Evolutionary conservation across 352 stramenopile genomes (phyloP), one percentile per base, ranked within the genome.

Genomic region (Phytophthora nicotianae): DNA sequence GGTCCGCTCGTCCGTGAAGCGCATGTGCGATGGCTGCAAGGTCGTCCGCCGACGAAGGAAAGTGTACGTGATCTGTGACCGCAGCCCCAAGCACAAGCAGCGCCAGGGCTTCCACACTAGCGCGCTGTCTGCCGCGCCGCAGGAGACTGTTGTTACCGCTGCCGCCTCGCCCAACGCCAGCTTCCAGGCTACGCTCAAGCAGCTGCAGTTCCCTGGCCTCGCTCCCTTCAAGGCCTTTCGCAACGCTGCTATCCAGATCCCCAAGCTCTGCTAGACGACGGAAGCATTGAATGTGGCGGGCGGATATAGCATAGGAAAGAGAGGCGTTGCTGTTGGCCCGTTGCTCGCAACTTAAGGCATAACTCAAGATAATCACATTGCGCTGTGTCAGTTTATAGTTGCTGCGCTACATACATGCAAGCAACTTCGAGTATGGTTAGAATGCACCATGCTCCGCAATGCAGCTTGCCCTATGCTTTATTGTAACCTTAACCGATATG

Each of bases 61-160:
- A 74, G 80, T 97, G 45, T 96, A 95, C 52, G 90, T 97, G 46
- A 94, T 96, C 70, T 97, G 91, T 70, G 87, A 96, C 65, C 87
- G 86, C 66, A 95, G 86, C 65, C 88, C 87, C 51, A 95, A 95
- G 81, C 91, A 97, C 83, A 97, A 97, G 84, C 91, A 97, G 77
- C 87, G 91, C 56, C 90, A 97, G 72, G 91, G 91, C n/a, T 91
- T 95, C 74, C 84, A 95, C 75, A 96, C 90, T 20, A 80, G 75
- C 57, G 74, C 83, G 33, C 67, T 74, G 42, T 65, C 65, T 29
- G 57, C 70, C 43, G 60, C 56, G 3, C 54, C 68, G 33, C 62
- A 76, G 48, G 54, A 65, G 47, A 54, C 14, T 38, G 38, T 69
- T 21, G 50, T 37, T 21, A 64, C 62, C 8, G 59, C 49, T 23